Evolutionary conservation across 441 rosid species (phyloP).

Genomic region (Syzygium syzygioides): DNA sequence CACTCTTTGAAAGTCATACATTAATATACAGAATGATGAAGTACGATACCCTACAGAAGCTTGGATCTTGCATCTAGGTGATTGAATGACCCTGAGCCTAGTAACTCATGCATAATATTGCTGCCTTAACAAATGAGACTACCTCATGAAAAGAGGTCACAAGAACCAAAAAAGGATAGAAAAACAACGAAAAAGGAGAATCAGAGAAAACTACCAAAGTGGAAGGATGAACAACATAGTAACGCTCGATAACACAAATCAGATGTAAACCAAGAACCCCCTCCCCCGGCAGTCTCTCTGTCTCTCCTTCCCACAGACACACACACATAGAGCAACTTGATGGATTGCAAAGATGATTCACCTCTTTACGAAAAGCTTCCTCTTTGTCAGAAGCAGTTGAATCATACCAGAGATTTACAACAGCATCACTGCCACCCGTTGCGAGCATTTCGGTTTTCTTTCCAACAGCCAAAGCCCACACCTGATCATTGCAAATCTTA

Average conservation of each 20-base stretch:
- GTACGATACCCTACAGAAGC: not conserved
- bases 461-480: conserved; percentile 96
- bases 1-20: not conserved
- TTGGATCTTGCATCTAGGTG: not conserved
- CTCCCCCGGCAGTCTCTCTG: not conserved
- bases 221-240: not conserved
- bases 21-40: not conserved
- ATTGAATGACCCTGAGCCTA: not conserved
- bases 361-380: conserved; percentile 91
- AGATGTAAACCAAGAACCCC: not conserved
- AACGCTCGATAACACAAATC: not conserved
- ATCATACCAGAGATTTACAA: conserved; percentile 88
- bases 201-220: not conserved
- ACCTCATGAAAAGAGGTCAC: not conserved
- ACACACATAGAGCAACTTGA: conserved; percentile 1
- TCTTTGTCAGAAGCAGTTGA: conserved; percentile 82
- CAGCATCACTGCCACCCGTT: conserved; percentile 90
- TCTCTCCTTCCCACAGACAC: not conserved
- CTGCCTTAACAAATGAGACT: not conserved
- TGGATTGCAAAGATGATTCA: conserved; percentile 17
- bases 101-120: not conserved
- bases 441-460: conserved; percentile 88
- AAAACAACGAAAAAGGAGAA: not conserved
- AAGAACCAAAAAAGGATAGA: not conserved
- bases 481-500: conserved; percentile 32